phyloP scores from a whole-genome alignment of 495 filamentous ascomycete species.

The Penicillium chermesinum region DNA sequence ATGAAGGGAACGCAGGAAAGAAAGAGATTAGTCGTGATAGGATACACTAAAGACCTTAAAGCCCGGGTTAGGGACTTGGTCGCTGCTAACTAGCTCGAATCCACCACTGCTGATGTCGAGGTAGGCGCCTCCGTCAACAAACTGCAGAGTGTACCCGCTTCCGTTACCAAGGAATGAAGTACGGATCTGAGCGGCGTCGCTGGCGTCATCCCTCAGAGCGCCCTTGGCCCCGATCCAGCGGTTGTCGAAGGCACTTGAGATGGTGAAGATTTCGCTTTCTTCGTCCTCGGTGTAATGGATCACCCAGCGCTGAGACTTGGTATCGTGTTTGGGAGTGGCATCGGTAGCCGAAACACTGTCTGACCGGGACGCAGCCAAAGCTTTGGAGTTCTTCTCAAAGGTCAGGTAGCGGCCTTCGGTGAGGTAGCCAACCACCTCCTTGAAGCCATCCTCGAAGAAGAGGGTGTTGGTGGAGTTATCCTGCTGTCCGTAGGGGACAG shows the following conservation, averaged over 20 bases:
- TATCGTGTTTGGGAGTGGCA: conserved; percentile 32
- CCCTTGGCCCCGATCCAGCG: conserved; percentile 32
- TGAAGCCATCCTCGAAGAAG: conserved; percentile 48
- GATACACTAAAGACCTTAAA: conserved; percentile 45
- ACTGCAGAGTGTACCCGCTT: conserved; percentile 37
- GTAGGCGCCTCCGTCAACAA: conserved; percentile 19
- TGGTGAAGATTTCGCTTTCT: conserved; percentile 39
- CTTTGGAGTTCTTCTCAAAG: conserved; percentile 21
- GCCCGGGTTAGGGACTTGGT: conserved; percentile 2
- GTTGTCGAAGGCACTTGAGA: conserved; percentile 46
- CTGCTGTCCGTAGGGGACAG: conserved; percentile 46
- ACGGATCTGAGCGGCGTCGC: conserved; percentile 30
- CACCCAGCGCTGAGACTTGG: conserved; percentile 46
- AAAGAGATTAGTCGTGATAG: conserved; percentile 25
- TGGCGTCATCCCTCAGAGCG: conserved; percentile 12
- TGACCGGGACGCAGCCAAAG: neutral
- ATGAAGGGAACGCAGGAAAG: neutral
- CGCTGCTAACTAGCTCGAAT: conserved; percentile 4
- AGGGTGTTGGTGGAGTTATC: conserved; percentile 23
- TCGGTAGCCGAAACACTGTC: conserved; percentile 4
- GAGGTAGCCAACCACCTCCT: conserved; percentile 45
- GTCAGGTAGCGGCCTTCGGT: conserved; percentile 49
- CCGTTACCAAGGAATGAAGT: conserved; percentile 39
- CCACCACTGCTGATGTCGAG: conserved; percentile 24
- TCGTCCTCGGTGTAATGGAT: conserved; percentile 38